phyloP scores from a whole-genome alignment of 108 stramenopile species.

The Ochromonas danica region DNA sequence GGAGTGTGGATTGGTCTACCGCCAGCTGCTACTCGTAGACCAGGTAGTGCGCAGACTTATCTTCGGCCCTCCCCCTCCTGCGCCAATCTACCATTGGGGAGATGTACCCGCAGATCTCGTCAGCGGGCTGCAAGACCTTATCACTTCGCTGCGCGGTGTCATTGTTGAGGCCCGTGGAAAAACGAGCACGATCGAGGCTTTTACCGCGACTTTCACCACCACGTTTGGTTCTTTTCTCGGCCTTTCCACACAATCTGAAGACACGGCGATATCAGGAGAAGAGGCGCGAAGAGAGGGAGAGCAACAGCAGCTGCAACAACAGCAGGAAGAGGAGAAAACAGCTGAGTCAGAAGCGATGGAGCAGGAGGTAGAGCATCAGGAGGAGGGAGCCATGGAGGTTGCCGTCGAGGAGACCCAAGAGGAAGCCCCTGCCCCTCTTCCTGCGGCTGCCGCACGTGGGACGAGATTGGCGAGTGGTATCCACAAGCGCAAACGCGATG shows the following conservation, averaged over 20 bases:
- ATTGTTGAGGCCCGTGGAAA: not conserved
- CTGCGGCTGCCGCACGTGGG: not conserved
- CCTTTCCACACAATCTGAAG: no score
- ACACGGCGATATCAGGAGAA: not conserved
- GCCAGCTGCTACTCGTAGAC: no score
- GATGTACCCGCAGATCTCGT: not conserved
- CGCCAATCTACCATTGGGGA: not conserved
- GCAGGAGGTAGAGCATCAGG: not conserved
- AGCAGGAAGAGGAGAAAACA: no score
- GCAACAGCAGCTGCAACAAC: no score
- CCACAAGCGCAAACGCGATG: not conserved
- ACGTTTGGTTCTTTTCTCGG: no score
- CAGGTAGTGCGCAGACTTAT: no score
- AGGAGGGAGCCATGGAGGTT: not conserved
- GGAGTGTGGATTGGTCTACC: not conserved
- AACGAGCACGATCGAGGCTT: not conserved
- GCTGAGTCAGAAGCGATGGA: no score
- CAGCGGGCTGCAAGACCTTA: not conserved
- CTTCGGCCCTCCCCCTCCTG: not conserved
- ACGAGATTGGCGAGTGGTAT: not conserved
- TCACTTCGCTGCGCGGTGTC: not conserved
- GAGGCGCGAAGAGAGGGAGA: no score
- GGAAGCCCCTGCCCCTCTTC: not conserved
- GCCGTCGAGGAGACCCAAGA: not conserved
- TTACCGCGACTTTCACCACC: not conserved